These are phyloP conservation scores for Arthrobotrys entomopaga DNA, from an alignment of 2,329 filamentous ascomycete species.

Conservation along the genomic window DNA sequence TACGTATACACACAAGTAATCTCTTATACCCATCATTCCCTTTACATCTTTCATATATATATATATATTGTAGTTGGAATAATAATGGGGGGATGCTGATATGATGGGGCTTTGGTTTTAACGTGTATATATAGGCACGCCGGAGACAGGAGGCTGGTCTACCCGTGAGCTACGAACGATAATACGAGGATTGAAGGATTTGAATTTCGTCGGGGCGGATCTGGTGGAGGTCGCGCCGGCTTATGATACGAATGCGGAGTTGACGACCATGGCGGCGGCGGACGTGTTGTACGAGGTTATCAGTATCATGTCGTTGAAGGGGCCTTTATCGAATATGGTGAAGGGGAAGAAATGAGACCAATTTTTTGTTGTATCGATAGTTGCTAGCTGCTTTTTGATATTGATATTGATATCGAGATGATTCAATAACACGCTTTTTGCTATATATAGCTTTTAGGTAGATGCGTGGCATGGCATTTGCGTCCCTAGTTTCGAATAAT, in stretches of 20 bases:
- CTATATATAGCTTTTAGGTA: too few relatives aligned
- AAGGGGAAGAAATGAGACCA: slow-evolving; percentile 55
- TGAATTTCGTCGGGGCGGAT: slow-evolving; percentile 77
- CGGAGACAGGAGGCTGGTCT: slow-evolving; percentile 80
- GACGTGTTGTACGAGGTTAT: slow-evolving; percentile 73
- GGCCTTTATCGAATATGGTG: slow-evolving; percentile 70
- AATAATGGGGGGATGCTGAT: not conserved
- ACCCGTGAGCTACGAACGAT: slow-evolving; percentile 79
- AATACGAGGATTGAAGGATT: slow-evolving; percentile 73
- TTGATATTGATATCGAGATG: too few relatives aligned
- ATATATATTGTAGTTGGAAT: not conserved
- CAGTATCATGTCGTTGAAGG: slow-evolving; percentile 83
- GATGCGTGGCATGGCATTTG: too few relatives aligned
- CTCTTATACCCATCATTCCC: not conserved
- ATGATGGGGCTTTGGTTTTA: not conserved
- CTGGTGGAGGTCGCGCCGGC: slow-evolving; percentile 79
- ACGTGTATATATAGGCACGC: slow-evolving; percentile 69
- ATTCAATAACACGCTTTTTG: too few relatives aligned
- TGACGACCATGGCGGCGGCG: slow-evolving; percentile 78
- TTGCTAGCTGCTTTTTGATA: too few relatives aligned
- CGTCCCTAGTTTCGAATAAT: too few relatives aligned
- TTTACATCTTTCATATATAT: not conserved
- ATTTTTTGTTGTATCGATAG: too few relatives aligned
- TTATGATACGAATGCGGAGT: slow-evolving; percentile 77
- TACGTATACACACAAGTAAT: slow-evolving; percentile 60